Percentiles rank a stretch among this genome's conserved stretches.
Conservation (phyloP, 495 filamentous ascomycete species). For the Podospora tetraspora region DNA sequence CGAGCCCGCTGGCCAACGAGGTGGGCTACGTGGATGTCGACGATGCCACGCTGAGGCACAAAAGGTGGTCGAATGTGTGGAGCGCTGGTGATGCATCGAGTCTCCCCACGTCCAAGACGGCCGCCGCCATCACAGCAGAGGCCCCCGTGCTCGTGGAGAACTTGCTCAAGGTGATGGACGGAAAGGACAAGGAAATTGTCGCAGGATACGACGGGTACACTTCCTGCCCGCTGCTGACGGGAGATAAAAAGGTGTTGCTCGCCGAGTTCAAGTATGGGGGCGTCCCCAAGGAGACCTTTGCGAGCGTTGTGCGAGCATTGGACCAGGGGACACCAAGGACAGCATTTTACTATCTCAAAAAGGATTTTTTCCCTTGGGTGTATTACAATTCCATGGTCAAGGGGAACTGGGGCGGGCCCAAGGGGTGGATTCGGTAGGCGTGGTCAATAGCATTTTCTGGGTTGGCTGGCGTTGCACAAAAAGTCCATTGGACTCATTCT, state of each 20-base stretch:
- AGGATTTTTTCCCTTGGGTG: slow-evolving; percentile 68
- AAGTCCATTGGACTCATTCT: background rate
- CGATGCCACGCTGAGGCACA: slow-evolving; percentile 54
- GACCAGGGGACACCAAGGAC: slow-evolving; percentile 53
- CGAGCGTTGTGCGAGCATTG: slow-evolving; percentile 44
- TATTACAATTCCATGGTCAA: slow-evolving; percentile 56
- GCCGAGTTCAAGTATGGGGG: slow-evolving; percentile 72
- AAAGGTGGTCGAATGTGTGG: slow-evolving; percentile 61
- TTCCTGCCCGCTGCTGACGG: slow-evolving; percentile 61
- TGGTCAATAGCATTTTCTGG: background rate
- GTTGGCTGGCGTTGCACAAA: background rate
- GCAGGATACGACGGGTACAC: slow-evolving; percentile 62
- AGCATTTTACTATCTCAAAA: slow-evolving; percentile 62
- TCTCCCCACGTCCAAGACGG: slow-evolving; percentile 63
- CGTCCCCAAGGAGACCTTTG: slow-evolving; percentile 65
- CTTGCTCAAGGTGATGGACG: slow-evolving; percentile 48
- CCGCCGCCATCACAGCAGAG: slow-evolving; percentile 60
- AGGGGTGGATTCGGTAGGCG: slow-evolving; percentile 39
- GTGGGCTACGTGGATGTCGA: slow-evolving; percentile 63
- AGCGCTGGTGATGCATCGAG: slow-evolving; percentile 64
- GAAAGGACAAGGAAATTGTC: slow-evolving; percentile 43
- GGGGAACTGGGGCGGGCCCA: slow-evolving; percentile 58
- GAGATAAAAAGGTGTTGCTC: slow-evolving; percentile 63
- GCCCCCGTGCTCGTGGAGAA: slow-evolving; percentile 56
- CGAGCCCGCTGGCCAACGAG: slow-evolving; percentile 52